Conservation (phyloP, 2,329 filamentous ascomycete species). For the Exophiala xenobiotica region DNA sequence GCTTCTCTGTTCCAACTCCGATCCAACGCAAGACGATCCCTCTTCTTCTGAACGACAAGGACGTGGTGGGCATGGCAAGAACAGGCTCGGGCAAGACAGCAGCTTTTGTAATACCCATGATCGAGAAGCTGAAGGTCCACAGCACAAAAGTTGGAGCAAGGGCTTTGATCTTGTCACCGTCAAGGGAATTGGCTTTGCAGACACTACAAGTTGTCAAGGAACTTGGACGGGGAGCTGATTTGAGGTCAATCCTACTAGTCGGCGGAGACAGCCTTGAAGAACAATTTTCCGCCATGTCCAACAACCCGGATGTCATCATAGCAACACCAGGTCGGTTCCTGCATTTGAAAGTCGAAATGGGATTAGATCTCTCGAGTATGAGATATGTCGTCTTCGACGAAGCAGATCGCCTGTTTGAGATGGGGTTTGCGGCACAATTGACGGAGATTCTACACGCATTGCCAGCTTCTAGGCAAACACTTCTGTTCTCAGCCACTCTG, state of each 20-base stretch:
- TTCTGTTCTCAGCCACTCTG: conserved; percentile 92
- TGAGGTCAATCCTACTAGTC: conserved; percentile 85
- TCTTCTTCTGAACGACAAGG: conserved; percentile 80
- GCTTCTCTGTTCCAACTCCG: conserved; percentile 92
- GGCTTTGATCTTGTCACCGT: conserved; percentile 85
- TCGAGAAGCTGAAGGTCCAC: conserved; percentile 86
- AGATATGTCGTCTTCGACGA: conserved; percentile 97
- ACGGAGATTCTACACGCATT: conserved; percentile 89
- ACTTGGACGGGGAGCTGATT: conserved; percentile 81
- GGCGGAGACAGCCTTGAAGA: conserved; percentile 95
- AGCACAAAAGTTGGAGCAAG: conserved; percentile 82
- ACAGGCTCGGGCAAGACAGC: conserved; percentile 99
- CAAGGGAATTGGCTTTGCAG: conserved; percentile 89
- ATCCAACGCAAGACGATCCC: conserved; percentile 98
- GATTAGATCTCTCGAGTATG: conserved; percentile 82
- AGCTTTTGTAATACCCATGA: conserved; percentile 97
- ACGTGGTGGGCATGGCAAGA: conserved; percentile 98
- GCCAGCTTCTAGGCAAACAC: conserved; percentile 78
- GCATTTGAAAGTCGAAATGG: conserved; percentile 97
- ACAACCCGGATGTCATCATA: conserved; percentile 95
- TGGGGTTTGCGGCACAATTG: conserved; percentile 94
- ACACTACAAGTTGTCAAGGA: conserved; percentile 97
- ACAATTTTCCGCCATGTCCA: conserved; percentile 87
- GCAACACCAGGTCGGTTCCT: conserved; percentile 95
- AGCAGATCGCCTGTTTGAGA: conserved; percentile 94